Conservation (phyloP, 2,329 filamentous ascomycete species). For the Ascocoryne sarcoides region DNA sequence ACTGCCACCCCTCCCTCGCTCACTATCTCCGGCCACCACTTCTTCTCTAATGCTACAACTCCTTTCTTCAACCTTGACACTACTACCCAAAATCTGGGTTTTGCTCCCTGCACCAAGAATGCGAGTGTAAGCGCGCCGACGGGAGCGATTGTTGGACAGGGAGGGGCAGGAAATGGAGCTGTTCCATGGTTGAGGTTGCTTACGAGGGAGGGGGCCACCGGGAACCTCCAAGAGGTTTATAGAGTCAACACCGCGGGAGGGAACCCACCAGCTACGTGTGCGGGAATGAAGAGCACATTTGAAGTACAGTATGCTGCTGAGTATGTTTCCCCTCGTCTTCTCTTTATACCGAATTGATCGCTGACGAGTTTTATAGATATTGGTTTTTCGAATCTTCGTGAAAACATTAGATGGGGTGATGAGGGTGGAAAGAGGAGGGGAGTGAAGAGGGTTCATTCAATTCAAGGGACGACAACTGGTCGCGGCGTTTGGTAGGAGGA, state of each 20-base stretch:
- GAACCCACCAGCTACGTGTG: slow-evolving; percentile 62
- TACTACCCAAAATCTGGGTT: slow-evolving; percentile 43
- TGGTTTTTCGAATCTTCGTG: slow-evolving; percentile 22
- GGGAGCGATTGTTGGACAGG: slow-evolving; percentile 47
- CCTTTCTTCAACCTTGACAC: slow-evolving; percentile 76
- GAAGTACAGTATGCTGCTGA: slow-evolving; percentile 73
- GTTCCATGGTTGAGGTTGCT: slow-evolving; percentile 76
- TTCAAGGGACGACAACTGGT: no score
- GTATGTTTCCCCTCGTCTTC: slow-evolving; percentile 48
- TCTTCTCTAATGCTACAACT: slow-evolving; percentile 61
- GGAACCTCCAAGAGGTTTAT: slow-evolving; percentile 66
- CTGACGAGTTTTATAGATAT: slow-evolving; percentile 19
- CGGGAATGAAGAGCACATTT: slow-evolving; percentile 54
- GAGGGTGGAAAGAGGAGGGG: no score
- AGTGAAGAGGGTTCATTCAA: no score
- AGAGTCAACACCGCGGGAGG: slow-evolving; percentile 79
- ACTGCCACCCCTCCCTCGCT: slow-evolving; percentile 49
- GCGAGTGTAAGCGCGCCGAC: slow-evolving; percentile 53
- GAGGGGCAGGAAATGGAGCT: slow-evolving; percentile 51
- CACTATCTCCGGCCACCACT: slow-evolving; percentile 67
- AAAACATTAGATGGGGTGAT: neutral
- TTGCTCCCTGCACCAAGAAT: slow-evolving; percentile 54
- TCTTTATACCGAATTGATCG: neutral
- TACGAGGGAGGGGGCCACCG: slow-evolving; percentile 45
- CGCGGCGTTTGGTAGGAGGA: no score